Conservation (phyloP, 306 rosid species). For the Fragaria vesca region DNA sequence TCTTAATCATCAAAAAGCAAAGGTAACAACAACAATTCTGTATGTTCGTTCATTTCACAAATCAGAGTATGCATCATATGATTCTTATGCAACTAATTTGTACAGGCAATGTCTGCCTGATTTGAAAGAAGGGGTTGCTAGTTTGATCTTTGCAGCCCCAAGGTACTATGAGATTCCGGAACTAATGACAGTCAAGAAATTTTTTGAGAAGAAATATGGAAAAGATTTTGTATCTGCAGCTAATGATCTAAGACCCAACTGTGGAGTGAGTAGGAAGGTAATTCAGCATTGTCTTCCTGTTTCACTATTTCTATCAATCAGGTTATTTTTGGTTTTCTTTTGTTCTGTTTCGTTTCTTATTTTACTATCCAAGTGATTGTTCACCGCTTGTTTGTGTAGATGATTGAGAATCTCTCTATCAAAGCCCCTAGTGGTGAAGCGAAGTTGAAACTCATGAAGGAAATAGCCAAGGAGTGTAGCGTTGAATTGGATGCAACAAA, state of each 20-base stretch:
- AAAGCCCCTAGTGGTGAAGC: conserved; percentile 65
- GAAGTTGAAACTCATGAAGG: conserved; percentile 81
- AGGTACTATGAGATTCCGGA: conserved; percentile 94
- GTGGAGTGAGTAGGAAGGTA: conserved; percentile 89
- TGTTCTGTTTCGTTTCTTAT: neutral
- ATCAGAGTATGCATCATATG: conserved; percentile 25
- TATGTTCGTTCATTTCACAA: conserved; percentile 2
- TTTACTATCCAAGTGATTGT: neutral
- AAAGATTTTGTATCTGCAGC: conserved; percentile 92
- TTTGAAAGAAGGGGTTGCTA: conserved; percentile 88
- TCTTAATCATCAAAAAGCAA: conserved; percentile 76
- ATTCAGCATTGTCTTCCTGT: neutral
- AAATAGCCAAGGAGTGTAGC: conserved; percentile 78
- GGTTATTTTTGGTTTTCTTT: neutral
- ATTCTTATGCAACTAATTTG: conserved; percentile 30
- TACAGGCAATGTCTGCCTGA: conserved; percentile 87
- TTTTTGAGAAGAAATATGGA: conserved; percentile 90
- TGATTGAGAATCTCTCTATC: conserved; percentile 87
- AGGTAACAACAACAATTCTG: conserved; percentile 40
- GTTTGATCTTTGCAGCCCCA: conserved; percentile 83
- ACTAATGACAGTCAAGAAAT: conserved; percentile 60
- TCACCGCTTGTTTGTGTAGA: conserved; percentile 35
- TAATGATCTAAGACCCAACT: conserved; percentile 72
- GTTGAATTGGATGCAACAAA: conserved; percentile 81
- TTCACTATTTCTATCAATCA: neutral